A percentile compares a stretch with the other conserved stretches of the same genome.
These are phyloP conservation scores for Nitzschia palea DNA, from an alignment of 108 stramenopile species.

Conservation along the genomic window DNA sequence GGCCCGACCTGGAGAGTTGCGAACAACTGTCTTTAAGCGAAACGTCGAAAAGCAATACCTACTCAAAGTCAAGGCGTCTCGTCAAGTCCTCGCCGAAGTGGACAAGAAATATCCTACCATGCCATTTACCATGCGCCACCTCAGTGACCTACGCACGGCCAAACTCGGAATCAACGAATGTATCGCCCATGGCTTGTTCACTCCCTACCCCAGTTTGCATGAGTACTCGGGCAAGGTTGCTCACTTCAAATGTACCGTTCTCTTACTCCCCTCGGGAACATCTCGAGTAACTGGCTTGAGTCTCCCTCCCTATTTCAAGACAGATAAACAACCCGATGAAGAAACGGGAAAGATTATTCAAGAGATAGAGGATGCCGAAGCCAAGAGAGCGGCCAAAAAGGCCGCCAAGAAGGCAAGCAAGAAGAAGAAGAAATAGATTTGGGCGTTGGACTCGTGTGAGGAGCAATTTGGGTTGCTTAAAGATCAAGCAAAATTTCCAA, in stretches of 20 bases:
- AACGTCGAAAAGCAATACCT: constrained; percentile 93
- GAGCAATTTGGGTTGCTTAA: too few species aligned
- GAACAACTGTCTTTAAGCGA: constrained; percentile 98
- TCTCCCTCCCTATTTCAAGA: constrained; percentile 76
- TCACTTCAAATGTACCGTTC: constrained; percentile 98
- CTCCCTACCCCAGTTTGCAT: constrained; percentile 93
- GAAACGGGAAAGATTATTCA: constrained; percentile 69
- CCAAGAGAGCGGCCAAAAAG: constrained; percentile 84
- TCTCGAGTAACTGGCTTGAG: constrained; percentile 87
- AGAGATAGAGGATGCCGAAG: constrained; percentile 73
- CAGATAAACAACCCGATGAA: constrained; percentile 88
- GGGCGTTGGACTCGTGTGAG: too few species aligned
- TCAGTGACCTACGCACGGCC: constrained; percentile 93
- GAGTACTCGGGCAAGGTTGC: constrained; percentile 89
- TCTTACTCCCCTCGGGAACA: constrained; percentile 93
- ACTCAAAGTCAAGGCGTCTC: constrained; percentile 96
- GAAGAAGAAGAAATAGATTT: constrained; percentile 42
- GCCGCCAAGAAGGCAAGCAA: constrained; percentile 83
- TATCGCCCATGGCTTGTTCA: constrained; percentile 88
- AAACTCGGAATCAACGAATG: constrained; percentile 95
- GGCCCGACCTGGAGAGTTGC: constrained; percentile 78
- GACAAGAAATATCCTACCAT: constrained; percentile 96
- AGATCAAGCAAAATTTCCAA: too few species aligned
- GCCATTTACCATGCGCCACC: constrained; percentile 95
- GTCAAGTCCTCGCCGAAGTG: constrained; percentile 83